Evolutionary conservation across 208 protist species (phyloP).

Genomic region (Naegleria lovaniensis): DNA sequence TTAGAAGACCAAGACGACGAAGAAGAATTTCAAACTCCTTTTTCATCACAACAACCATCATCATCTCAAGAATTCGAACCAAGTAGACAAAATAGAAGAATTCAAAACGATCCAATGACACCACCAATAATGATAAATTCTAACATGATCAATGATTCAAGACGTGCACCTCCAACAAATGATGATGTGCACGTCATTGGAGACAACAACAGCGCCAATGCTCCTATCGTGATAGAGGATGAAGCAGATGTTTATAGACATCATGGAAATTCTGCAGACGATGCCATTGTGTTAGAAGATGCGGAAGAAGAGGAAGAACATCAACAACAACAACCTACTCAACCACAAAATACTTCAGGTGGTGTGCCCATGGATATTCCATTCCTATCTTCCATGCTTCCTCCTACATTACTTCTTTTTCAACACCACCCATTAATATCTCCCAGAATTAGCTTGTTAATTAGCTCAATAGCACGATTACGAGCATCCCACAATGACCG

Average conservation of each 20-base stretch:
- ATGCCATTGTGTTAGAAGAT: background rate
- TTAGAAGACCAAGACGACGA: no score
- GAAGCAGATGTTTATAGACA: background rate
- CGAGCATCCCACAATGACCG: background rate
- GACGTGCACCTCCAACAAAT: no score
- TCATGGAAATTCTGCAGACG: background rate
- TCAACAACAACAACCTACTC: background rate
- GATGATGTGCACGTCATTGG: no score
- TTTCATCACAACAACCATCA: no score
- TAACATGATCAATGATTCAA: no score
- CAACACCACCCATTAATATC: background rate
- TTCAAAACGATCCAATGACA: no score
- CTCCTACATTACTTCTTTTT: background rate
- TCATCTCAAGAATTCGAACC: no score
- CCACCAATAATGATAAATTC: no score
- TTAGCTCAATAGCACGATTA: background rate
- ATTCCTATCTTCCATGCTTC: background rate
- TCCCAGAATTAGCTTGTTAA: background rate
- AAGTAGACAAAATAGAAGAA: no score
- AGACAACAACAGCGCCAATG: no score
- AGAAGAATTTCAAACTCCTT: no score
- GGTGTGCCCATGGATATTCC: background rate
- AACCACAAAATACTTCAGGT: background rate
- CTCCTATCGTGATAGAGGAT: background rate
- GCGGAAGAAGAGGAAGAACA: background rate